Conservation (phyloP, 257 asterid species). For the Leptodermis oblonga region DNA sequence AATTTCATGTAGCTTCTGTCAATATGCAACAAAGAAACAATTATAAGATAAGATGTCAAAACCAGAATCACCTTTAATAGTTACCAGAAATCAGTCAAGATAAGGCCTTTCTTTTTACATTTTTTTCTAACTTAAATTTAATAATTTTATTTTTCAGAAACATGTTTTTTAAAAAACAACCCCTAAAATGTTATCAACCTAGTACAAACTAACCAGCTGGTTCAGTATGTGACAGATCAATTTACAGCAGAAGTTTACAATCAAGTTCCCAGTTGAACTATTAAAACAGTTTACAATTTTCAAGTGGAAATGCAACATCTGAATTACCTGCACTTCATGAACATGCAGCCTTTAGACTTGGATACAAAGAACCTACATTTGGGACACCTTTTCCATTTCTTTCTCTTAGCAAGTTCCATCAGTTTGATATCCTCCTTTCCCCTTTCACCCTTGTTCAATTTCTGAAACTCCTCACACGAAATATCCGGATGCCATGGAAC, state of each 20-base stretch:
- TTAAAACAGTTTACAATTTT: background rate
- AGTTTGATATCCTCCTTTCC: constrained; percentile 23
- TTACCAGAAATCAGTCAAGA: background rate
- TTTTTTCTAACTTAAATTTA: no score
- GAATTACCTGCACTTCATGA: constrained; percentile 22
- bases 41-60: background rate
- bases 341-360: constrained; percentile 19
- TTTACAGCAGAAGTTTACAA: background rate
- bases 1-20: background rate
- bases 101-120: no score
- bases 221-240: background rate
- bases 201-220: background rate
- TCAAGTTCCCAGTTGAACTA: background rate
- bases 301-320: background rate
- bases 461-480: constrained; percentile 39
- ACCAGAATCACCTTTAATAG: background rate
- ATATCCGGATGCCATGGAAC: constrained; percentile 57
- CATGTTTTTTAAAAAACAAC: no score
- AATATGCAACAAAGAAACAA: background rate
- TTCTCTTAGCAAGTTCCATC: constrained; percentile 19
- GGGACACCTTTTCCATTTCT: constrained; percentile 30
- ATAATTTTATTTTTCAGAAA: no score
- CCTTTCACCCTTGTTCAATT: constrained; percentile 24
- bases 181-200: background rate
- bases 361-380: constrained; percentile 19